phyloP scores from a whole-genome alignment of 2,329 filamentous ascomycete species.

The Sporothrix humicola region DNA sequence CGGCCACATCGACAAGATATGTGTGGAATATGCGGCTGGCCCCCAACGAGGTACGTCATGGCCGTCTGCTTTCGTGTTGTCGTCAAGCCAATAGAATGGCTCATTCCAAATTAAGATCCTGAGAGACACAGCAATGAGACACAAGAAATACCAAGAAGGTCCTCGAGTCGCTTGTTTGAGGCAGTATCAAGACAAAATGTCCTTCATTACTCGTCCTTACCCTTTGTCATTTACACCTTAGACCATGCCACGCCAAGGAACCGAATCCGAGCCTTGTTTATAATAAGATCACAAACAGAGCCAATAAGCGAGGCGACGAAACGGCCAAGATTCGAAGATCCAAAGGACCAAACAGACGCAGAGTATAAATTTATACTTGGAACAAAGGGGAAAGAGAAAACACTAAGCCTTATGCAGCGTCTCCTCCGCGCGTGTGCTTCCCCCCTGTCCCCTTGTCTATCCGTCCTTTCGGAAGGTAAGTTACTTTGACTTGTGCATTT shows the following conservation, averaged over 20 bases:
- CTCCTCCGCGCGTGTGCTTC: not conserved
- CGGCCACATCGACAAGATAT: not conserved
- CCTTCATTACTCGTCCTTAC: not conserved
- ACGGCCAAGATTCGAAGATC: too few species aligned
- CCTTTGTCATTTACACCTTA: not conserved
- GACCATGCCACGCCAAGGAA: not conserved
- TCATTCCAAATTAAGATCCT: conserved; percentile 10
- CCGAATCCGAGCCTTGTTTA: conserved; percentile 1
- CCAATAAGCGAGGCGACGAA: not conserved
- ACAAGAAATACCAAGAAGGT: not conserved
- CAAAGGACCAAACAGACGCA: not conserved
- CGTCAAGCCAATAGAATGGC: not conserved
- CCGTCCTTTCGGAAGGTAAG: too few species aligned
- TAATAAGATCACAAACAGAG: too few species aligned
- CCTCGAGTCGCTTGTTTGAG: conserved; percentile 19
- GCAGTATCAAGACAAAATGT: not conserved
- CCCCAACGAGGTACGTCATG: conserved; percentile 5
- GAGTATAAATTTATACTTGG: not conserved
- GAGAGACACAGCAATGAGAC: not conserved
- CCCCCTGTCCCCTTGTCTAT: not conserved
- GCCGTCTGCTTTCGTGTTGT: not conserved
- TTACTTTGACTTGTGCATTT: not conserved
- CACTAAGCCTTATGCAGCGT: not conserved
- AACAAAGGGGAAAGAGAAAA: not conserved
- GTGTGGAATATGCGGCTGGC: not conserved